Evolutionary conservation across 371 early-diverging fungal species (phyloP), one percentile per base, ranked within the genome.

Genomic region (Circinella umbellata): DNA sequence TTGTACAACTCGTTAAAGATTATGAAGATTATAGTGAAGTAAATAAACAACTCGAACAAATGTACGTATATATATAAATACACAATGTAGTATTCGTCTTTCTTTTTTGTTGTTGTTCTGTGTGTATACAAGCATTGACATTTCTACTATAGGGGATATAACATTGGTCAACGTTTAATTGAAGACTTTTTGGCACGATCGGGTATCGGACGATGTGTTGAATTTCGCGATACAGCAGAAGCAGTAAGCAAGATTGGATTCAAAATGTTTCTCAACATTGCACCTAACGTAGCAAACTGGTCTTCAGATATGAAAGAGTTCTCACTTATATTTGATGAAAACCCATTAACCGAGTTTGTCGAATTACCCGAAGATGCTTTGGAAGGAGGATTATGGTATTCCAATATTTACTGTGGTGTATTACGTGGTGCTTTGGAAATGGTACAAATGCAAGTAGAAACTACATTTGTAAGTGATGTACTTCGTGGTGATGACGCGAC

Each of bases 101-200:
- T 27, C 27, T 27, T 27, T 27, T 27, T 27, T n/a, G n/a, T 27
- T 27, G 0, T 27, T 27, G 27, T 27, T 27, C 27, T 27, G 27
- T 27, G 27, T 0, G 27, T 27, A 27, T 27, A 27, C 27, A 27
- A 27, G 27, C 2, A 27, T 27, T 27, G 27, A 27, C 27, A 27
- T 27, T 27, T 27, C 27, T 27, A 42, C 6, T 11, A 1, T 9
- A 96, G 95, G 94, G 99, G 99, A 10, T 97, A 98, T 79, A 98
- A 96, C 76, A 99, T 99, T 71, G 99, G 99, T 38, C 88, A 90
- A 27, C 89, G 98, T 15, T 80, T 99, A 74, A 95, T 98, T 73
- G 99, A 99, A 73, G 99, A 99, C 78, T 95, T 97, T 67, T 83
- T 99, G 55, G 95, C 98, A 4, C 86, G 94, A 71, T 89, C 97